A percentile compares a stretch with the other conserved stretches of the same genome.
Conservation (phyloP, 139 green algal species). For the Tetraselmis striata region DNA sequence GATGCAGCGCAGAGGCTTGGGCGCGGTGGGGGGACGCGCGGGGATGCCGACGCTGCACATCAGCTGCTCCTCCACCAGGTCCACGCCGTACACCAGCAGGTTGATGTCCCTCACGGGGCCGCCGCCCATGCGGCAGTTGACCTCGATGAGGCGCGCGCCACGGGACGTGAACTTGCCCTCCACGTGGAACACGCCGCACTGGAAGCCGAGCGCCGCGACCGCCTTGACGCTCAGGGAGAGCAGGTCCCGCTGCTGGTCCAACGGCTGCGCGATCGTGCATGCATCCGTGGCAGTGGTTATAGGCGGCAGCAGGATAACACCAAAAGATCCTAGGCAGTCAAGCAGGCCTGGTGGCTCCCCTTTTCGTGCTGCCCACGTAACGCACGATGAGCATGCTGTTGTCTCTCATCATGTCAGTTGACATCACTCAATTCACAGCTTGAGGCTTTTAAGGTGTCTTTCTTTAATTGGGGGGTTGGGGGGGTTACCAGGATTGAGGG, state of each 20-base stretch:
- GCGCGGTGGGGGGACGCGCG: conserved; percentile 54
- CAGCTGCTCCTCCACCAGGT: conserved; percentile 59
- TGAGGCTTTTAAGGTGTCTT: too few relatives aligned
- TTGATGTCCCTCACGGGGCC: conserved; percentile 66
- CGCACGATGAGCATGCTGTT: too few relatives aligned
- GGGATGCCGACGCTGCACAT: conserved; percentile 73
- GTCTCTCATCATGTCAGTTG: too few relatives aligned
- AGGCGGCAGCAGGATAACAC: too few relatives aligned
- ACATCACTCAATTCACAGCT: too few relatives aligned
- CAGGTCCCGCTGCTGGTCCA: conserved; percentile 65
- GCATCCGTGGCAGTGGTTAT: too few relatives aligned
- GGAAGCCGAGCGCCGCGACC: conserved; percentile 37
- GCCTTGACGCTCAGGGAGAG: conserved; percentile 62
- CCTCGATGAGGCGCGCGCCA: conserved; percentile 74
- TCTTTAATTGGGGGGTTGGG: too few relatives aligned
- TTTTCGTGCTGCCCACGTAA: too few relatives aligned
- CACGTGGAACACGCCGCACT: conserved; percentile 78
- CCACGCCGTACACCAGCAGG: conserved; percentile 56
- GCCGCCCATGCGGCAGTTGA: conserved; percentile 89
- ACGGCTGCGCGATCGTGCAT: conserved; percentile 32
- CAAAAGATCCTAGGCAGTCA: too few relatives aligned
- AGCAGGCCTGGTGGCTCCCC: too few relatives aligned
- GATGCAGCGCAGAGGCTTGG: conserved; percentile 54
- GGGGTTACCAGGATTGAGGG: conserved; percentile 60
- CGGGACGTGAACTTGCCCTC: conserved; percentile 79